A percentile compares a stretch with the other conserved stretches of the same genome.
These are phyloP conservation scores for Kickxella alabastrina DNA, from an alignment of 192 early-diverging fungal species.

Conservation along the genomic window DNA sequence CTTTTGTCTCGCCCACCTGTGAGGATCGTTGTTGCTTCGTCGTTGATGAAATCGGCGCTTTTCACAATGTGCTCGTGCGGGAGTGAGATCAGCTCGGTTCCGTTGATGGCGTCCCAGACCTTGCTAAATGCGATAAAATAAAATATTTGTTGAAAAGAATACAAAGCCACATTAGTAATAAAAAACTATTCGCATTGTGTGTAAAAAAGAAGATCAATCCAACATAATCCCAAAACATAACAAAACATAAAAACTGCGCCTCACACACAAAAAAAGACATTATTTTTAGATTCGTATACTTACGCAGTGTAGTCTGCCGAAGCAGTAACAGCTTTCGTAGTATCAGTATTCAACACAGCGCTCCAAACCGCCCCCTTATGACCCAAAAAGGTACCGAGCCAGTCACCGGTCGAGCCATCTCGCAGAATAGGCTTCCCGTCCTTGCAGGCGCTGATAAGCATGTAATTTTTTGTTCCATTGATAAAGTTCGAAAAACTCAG, in stretches of 20 bases:
- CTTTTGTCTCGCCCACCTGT: slow-evolving; percentile 84
- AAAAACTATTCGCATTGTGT: not conserved
- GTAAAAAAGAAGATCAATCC: not conserved
- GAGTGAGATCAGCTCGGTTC: slow-evolving; percentile 66
- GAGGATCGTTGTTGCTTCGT: slow-evolving; percentile 59
- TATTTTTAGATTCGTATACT: too few relatives aligned
- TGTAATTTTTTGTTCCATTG: slow-evolving; percentile 66
- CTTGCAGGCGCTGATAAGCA: slow-evolving; percentile 88
- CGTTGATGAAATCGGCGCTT: slow-evolving; percentile 73
- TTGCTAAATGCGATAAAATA: slow-evolving; percentile 46
- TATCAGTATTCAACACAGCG: slow-evolving; percentile 71
- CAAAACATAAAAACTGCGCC: too few relatives aligned
- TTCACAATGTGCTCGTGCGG: slow-evolving; percentile 80
- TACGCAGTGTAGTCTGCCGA: slow-evolving; percentile 89
- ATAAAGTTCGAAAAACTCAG: slow-evolving; percentile 74
- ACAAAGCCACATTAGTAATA: slow-evolving; percentile 1
- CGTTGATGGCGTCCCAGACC: slow-evolving; percentile 84
- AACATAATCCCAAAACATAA: not conserved
- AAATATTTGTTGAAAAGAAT: slow-evolving; percentile 1
- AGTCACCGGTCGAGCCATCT: slow-evolving; percentile 85
- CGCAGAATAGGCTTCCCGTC: slow-evolving; percentile 82
- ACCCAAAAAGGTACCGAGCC: slow-evolving; percentile 87
- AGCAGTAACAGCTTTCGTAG: slow-evolving; percentile 81
- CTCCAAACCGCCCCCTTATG: slow-evolving; percentile 94
- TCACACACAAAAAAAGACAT: too few relatives aligned